Evolutionary conservation across 1,139 yeast genomes (phyloP).

Genomic region (Debaryomycetaceae sp.): DNA sequence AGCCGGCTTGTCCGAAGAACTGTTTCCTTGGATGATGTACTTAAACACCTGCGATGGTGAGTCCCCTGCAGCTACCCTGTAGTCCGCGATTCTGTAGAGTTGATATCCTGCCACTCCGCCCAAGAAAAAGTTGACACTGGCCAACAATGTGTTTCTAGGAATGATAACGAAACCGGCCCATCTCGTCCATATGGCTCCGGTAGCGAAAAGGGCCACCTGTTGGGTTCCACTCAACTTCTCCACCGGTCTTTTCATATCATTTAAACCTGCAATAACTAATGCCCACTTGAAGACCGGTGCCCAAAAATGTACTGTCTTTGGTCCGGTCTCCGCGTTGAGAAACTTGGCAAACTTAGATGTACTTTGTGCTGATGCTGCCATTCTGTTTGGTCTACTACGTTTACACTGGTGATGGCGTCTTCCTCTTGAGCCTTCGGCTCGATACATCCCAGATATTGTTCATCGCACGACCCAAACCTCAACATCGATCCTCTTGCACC

Average conservation of each 20-base stretch:
- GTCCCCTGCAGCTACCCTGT: conserved; percentile 52
- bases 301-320: conserved; percentile 95
- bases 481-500: too few species aligned
- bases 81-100: conserved; percentile 63
- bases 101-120: conserved; percentile 90
- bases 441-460: not conserved
- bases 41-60: conserved; percentile 49
- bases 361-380: conserved; percentile 45
- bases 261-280: conserved; percentile 84
- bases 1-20: conserved; percentile 8
- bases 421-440: not conserved
- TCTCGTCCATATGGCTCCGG: conserved; percentile 96
- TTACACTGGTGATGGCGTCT: too few species aligned
- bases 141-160: conserved; percentile 84
- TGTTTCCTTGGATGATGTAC: conserved; percentile 54
- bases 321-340: conserved; percentile 87
- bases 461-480: not conserved
- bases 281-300: conserved; percentile 73
- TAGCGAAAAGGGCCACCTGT: conserved; percentile 82
- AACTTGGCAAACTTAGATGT: conserved; percentile 67
- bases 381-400: conserved; percentile 8
- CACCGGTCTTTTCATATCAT: conserved; percentile 84
- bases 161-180: conserved; percentile 90
- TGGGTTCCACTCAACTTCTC: conserved; percentile 91
- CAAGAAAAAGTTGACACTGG: conserved; percentile 90